Base-by-base conservation (phyloP, 495 filamentous ascomycete genomes). In the Penicillium daleae region DNA sequence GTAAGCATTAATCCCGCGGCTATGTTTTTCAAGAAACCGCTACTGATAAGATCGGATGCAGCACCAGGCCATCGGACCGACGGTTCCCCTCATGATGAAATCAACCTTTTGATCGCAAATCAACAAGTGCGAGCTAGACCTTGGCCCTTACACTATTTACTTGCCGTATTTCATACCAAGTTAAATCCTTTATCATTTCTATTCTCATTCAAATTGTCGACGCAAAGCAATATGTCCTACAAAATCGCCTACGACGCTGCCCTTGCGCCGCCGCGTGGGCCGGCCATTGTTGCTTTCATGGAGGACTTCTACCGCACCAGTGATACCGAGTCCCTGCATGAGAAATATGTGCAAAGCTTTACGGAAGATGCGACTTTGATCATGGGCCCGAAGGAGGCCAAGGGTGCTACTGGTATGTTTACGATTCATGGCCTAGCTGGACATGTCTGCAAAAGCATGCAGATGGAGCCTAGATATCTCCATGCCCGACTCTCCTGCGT, bases 221-320 rank as follows among this genome's bases (percentile, higher is more conserved):
- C 31, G 17, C 37, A 19, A 54, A 12, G 21, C 39, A 73, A 55
- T 70, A 80, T 80, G 77, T 66, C 75, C 51, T 79, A 78, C 68
- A 57, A 72, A 57, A 78, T 80, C 51, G 39, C 73, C 64, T 72
- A 71, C 63, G 65, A 74, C 64, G 60, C 57, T 7, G 12, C 72
- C 57, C 67, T 71, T 52, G 69, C 70, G 58, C 75, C 75, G 10
- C 55, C 74, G 13, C 73, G 64, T 49, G 74, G 61, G 51, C 50
- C 70, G 7, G 72, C 71, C 31, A 74, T 83, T 56, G 65, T 75
- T 56, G 50, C 68, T 24, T 87, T 84, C 73, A 81, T 87, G 72
- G 76, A 84, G 67, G 67, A 77, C 44, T 88, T 89, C 76, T 89
- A 88, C 67, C 66, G 71, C 27, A 80, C 76, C 15, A 85, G 83